These are phyloP conservation scores for Neurospora sp. DNA, from an alignment of 495 filamentous ascomycete genomes.

Conservation along the genomic window DNA sequence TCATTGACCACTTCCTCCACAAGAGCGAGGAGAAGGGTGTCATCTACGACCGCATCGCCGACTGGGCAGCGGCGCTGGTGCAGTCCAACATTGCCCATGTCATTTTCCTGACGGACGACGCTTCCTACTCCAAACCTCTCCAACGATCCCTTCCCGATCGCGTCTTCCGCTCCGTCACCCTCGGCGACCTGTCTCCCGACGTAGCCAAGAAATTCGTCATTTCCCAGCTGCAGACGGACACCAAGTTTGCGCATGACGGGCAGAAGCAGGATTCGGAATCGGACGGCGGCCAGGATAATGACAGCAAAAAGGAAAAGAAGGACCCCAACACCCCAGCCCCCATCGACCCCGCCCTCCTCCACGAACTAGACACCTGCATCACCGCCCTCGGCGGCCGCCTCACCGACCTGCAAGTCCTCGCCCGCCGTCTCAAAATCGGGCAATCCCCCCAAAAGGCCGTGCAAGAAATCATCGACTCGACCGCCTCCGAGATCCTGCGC, in stretches of 20 bases:
- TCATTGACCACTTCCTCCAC: constrained; percentile 92
- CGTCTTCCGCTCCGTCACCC: constrained; percentile 72
- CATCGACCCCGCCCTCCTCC: constrained; percentile 25
- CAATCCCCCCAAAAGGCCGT: constrained; percentile 81
- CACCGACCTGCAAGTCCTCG: constrained; percentile 87
- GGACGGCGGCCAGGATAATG: background rate
- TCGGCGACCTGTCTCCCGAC: constrained; percentile 77
- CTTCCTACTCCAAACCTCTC: constrained; percentile 79
- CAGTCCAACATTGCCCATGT: constrained; percentile 90
- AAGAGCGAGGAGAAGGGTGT: constrained; percentile 60
- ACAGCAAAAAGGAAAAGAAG: background rate
- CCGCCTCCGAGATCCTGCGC: constrained; percentile 81
- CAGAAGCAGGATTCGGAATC: constrained; percentile 10
- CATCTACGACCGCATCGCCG: constrained; percentile 81
- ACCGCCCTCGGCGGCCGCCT: constrained; percentile 74
- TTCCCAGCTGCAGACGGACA: constrained; percentile 53
- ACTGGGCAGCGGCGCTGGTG: constrained; percentile 85
- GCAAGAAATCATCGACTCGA: constrained; percentile 76
- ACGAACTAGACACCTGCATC: constrained; percentile 74
- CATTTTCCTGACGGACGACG: constrained; percentile 90
- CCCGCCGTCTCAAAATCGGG: constrained; percentile 80
- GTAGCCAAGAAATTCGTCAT: constrained; percentile 86
- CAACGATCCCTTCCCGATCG: constrained; percentile 82
- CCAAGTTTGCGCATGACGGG: background rate
- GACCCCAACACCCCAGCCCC: constrained; percentile 23